Base-by-base conservation (phyloP, 2,329 filamentous ascomycete genomes). In the Talaromyces rugulosus region DNA sequence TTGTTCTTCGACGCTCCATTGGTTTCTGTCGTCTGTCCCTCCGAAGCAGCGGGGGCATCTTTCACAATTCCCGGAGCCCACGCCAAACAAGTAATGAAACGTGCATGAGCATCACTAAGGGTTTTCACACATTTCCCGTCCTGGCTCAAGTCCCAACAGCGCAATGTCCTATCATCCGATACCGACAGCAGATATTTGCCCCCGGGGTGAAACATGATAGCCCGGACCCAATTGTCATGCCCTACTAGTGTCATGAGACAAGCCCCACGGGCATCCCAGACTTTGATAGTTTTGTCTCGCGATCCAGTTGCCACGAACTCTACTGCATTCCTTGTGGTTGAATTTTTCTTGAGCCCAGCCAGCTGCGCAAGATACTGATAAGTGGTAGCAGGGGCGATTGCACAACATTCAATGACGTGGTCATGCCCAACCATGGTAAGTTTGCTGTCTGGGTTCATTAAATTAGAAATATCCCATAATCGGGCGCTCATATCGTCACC, bases 161-260 rank as follows among this genome's bases (percentile, higher is more conserved):
- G 84, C 63, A 98, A 82, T 4, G 91, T 93, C 79, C 95, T 96
- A 78, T 98, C 94, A 73, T 98, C 94, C 16, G 89, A 85, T 23
- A 90, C 91, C 6, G 89, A 93, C 5, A 98, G 78, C 1, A 98
- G 83, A 70, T 95, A 97, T 76, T 94, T 96, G 51, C 94, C 94
- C 8, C 91, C 90, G 0, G 94, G 94, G 70, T 97, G 94, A 74
- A 96, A 98, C 9, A 92, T 87, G 5, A 97, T 77, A 0, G 85
- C 89, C 34, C 92, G 87, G 8, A 98, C 87, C 94, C 94, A 98
- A 73, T 97, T 97, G 74, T 97, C 93, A 73, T 97, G 94, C 1
- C 94, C 94, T 0, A 87, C 79, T 1, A 98, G 81, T 0, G 90
- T 95, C 74, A 92, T 94, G 72, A 97, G 87, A 66, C 91, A 86